Evolutionary conservation across 2,329 filamentous ascomycete species (phyloP).

Genomic region (Neofusicoccum kwambonambiense): DNA sequence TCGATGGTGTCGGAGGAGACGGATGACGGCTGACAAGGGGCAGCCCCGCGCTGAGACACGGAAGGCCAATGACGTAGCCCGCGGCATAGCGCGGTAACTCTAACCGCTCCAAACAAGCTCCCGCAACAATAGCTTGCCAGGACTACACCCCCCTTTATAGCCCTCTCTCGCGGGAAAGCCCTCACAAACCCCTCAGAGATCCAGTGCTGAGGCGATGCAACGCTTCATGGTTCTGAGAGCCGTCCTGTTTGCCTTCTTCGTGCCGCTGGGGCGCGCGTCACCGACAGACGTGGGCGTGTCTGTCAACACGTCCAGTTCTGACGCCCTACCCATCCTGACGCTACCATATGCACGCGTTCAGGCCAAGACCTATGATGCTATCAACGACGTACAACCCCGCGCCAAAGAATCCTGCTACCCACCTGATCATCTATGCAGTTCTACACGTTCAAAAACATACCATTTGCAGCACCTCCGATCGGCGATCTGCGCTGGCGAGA

Average conservation of each 20-base stretch:
- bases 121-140: neutral
- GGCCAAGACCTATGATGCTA: conserved; percentile 30
- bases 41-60: neutral
- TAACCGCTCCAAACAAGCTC: neutral
- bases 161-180: too few relatives aligned
- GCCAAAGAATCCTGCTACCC: neutral
- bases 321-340: conserved; percentile 30
- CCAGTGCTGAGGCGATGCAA: neutral
- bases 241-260: neutral
- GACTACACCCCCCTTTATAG: too few relatives aligned
- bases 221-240: neutral
- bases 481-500: conserved; percentile 43
- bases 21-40: neutral
- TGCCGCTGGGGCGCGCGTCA: neutral
- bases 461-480: conserved; percentile 45
- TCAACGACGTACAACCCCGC: neutral
- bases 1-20: neutral
- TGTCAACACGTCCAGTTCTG: neutral
- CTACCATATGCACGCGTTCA: conserved; percentile 36
- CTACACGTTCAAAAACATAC: conserved; percentile 45
- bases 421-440: conserved; percentile 20
- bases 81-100: neutral
- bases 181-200: too few relatives aligned
- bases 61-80: neutral
- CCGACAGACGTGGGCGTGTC: neutral